Evolutionary conservation across 768 basidiomycete species (phyloP), one percentile per base, ranked within the genome.

Genomic region (Plicaturopsis crispa): DNA sequence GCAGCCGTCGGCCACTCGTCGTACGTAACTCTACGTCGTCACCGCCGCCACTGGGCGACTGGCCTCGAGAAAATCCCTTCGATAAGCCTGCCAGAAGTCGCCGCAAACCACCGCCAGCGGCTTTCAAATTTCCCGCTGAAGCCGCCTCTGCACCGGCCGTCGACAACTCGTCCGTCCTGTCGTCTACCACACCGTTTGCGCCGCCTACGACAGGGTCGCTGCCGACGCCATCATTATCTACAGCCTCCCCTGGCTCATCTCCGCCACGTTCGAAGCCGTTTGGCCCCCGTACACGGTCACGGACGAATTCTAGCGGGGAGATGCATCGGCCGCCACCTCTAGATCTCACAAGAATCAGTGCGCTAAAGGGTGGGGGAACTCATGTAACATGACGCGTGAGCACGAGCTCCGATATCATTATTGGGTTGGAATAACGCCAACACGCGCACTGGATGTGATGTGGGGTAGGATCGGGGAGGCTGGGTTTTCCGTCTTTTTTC

Each of bases 31-130:
- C 38, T 5, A 54, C 62, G 11, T 47, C 62, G 4, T 59, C 62
- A 11, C 67, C 72, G 21, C 59, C 68, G 19, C 72, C 70, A 3
- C 54, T 79, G 1, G 72, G 73, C 13, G 56, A 72, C 23, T 78
- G 78, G 77, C 78, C 75, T 24, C 67, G 70, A 16, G 47, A 51
- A 8, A 66, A 77, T 45, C 31, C 51, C 28, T 50, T 59, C 54
- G 45, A 51, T 32, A 43, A 43, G 18, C 53, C 62, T 35, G 40
- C 43, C 39, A 50, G 41, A 18, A 21, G 10, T 16, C 54, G 31
- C 30, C 38, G 39, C 34, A 46, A 31, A 33, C 10, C 42, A n/a
- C 40, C 42, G 4, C 47, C 43, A 13, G 36, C 52, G 8, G 36
- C 50, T 2, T 53, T 39, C 17, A 52, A 52, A 35, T 59, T 59